These are phyloP conservation scores for Ballota nigra DNA, from an alignment of 257 asterid species.

Conservation along the genomic window DNA sequence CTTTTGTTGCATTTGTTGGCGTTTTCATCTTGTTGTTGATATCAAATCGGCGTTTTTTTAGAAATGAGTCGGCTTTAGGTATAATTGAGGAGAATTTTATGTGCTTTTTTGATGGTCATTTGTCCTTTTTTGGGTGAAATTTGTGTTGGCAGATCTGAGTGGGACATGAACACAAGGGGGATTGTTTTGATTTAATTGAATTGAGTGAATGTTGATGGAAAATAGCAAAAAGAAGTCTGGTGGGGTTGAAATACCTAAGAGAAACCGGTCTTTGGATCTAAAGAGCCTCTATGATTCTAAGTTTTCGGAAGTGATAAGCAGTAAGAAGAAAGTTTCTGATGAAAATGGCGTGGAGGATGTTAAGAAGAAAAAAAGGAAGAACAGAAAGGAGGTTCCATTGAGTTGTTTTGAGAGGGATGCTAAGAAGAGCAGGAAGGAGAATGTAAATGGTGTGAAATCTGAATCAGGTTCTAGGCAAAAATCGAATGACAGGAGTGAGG, in stretches of 20 bases:
- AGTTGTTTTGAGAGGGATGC: slow-evolving; percentile 49
- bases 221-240: slow-evolving; percentile 50
- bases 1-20: slow-evolving; percentile 20
- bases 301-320: slow-evolving; percentile 38
- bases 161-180: slow-evolving; percentile 37
- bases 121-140: slow-evolving; percentile 31
- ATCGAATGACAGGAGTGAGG: slow-evolving; percentile 31
- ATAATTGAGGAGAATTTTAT: slow-evolving; percentile 23
- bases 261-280: slow-evolving; percentile 82
- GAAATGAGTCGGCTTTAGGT: slow-evolving; percentile 25
- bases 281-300: slow-evolving; percentile 60
- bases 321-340: slow-evolving; percentile 33
- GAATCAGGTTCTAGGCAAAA: slow-evolving; percentile 38
- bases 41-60: slow-evolving; percentile 27
- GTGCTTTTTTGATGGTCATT: slow-evolving; percentile 21
- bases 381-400: slow-evolving; percentile 51
- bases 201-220: slow-evolving; percentile 73
- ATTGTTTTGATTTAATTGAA: slow-evolving; percentile 49
- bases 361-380: slow-evolving; percentile 58
- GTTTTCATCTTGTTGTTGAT: slow-evolving; percentile 17
- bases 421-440: slow-evolving; percentile 60
- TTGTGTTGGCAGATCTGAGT: slow-evolving; percentile 76
- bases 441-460: slow-evolving; percentile 33
- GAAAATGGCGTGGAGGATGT: slow-evolving; percentile 39
- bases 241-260: slow-evolving; percentile 57